These are phyloP conservation scores for Botryotinia calthae DNA, from an alignment of 2,329 filamentous ascomycete genomes.

Conservation along the genomic window DNA sequence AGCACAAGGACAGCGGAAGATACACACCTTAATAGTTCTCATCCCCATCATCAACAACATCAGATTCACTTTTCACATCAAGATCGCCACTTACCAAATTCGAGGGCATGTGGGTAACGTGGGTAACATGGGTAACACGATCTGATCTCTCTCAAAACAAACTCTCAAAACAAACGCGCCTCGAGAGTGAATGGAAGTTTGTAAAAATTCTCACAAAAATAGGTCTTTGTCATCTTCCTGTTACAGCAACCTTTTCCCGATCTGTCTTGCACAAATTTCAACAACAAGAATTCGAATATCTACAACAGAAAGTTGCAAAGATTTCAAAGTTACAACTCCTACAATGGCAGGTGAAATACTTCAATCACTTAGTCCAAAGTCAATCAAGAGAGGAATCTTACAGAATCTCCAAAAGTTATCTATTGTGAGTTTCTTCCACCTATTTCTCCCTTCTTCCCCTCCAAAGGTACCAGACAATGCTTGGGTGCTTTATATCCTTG, in stretches of 20 bases:
- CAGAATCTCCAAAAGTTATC: conserved; percentile 8
- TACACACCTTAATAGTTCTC: neutral
- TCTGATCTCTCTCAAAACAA: neutral
- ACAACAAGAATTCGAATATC: neutral
- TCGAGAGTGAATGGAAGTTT: conserved; percentile 1
- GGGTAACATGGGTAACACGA: neutral
- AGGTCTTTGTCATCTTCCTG: neutral
- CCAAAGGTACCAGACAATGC: neutral
- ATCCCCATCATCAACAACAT: neutral
- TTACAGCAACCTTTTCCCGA: neutral
- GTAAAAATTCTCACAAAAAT: neutral
- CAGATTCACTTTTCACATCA: conserved; percentile 7
- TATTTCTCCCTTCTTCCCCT: neutral
- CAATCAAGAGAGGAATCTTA: neutral
- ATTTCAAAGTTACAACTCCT: neutral
- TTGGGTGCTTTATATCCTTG: neutral
- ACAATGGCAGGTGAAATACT: conserved; percentile 5
- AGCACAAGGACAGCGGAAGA: neutral
- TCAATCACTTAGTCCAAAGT: neutral
- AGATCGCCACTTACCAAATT: neutral
- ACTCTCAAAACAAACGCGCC: neutral
- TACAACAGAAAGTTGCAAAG: neutral
- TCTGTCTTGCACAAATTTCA: neutral
- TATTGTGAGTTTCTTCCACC: neutral
- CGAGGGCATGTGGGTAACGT: neutral